Evolutionary conservation across 139 green algal genomes (phyloP).

Genomic region (Chlamydomonas asymmetrica): DNA sequence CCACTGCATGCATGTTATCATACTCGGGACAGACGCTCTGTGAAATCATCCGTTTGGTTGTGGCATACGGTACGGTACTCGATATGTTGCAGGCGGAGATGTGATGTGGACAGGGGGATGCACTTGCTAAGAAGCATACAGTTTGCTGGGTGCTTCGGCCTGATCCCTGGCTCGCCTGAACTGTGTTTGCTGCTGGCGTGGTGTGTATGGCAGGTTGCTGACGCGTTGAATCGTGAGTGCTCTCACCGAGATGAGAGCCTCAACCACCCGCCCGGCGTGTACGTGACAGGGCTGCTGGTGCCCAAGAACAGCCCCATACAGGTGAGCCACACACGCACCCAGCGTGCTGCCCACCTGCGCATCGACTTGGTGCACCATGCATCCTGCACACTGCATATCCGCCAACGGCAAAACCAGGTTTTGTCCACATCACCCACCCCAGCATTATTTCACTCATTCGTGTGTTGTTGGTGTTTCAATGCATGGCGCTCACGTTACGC

Average conservation of each 20-base stretch:
- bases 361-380: neutral
- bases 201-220: slow-evolving; percentile 40
- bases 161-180: too few relatives aligned
- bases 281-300: slow-evolving; percentile 78
- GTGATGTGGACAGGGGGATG: too few relatives aligned
- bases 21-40: too few relatives aligned
- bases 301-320: slow-evolving; percentile 64
- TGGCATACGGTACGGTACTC: too few relatives aligned
- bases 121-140: too few relatives aligned
- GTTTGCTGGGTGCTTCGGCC: too few relatives aligned
- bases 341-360: neutral
- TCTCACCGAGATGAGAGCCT: too few relatives aligned
- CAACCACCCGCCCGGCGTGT: slow-evolving; percentile 58
- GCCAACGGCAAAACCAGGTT: neutral
- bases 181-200: too few relatives aligned
- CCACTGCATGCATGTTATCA: too few relatives aligned
- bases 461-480: neutral
- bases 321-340: slow-evolving; percentile 54
- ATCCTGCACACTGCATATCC: neutral
- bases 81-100: too few relatives aligned
- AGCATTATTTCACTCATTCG: neutral
- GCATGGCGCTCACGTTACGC: neutral
- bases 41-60: too few relatives aligned
- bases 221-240: slow-evolving; percentile 70
- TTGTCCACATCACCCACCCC: neutral